Base-by-base conservation (phyloP, 2,329 filamentous ascomycete genomes). In the Clonostachys sp. region DNA sequence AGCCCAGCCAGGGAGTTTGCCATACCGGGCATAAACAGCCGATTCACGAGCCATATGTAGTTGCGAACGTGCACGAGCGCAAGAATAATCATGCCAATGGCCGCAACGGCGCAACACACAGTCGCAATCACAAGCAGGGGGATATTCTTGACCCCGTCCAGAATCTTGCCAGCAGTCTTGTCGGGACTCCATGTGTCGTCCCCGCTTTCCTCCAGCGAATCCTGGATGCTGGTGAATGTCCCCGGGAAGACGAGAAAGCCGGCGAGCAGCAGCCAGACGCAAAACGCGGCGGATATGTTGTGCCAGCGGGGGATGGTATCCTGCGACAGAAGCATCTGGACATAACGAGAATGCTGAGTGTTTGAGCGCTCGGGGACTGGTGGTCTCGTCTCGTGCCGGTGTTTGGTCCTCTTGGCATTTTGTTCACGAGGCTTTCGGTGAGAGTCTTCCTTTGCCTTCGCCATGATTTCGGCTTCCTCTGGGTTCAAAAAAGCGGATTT, bases 21-120 rank as follows among this genome's bases (percentile, higher is more conserved):
- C 12, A 68, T 53, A 1, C 66, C 61, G 1, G 68, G 69, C 50
- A 77, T 49, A 52, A 80, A 77, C 12, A 80, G 61, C 48, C 68
- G 65, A 55, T 78, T 76, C 9, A 77, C 63, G 18, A 80, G 62
- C 77, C 75, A 81, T 16, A 79, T 66, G 48, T 79, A 78, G 52
- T 80, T 80, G 14, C 58, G 55, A 38, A 68, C 59, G 61, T 73
- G 73, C 17, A 62, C 59, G 45, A 65, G 60, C 50, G 66, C 74
- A n/a, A 80, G 60, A 55, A 61, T 66, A 4, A 66, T 45, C 55
- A 74, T 71, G 5, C 73, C 59, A 3, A 53, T 38, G 35, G 54
- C 44, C 12, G 58, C 55, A 18, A 71, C 48, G 8, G 61, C 62
- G 48, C 75, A 73, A 33, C 70, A 68, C 9, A 67, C 58, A 14